These are phyloP conservation scores for Cladochytrium replicatum DNA, from an alignment of 192 early-diverging fungal species.

Conservation along the genomic window DNA sequence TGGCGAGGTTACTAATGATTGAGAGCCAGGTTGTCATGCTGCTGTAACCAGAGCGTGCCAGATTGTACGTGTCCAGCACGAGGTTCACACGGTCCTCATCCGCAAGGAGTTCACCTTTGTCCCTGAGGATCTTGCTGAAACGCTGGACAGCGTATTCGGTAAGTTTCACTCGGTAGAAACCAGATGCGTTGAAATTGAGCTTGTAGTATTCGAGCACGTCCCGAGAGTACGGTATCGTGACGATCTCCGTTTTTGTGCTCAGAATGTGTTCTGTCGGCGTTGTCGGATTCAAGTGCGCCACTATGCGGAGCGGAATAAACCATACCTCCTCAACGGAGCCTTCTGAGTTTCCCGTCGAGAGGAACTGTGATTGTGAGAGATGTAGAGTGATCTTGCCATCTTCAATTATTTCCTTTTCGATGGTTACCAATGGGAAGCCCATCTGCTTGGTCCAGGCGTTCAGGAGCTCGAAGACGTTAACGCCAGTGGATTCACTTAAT, in stretches of 20 bases:
- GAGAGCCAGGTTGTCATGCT: too few relatives aligned
- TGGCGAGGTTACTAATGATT: too few relatives aligned
- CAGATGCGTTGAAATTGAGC: conserved; percentile 70
- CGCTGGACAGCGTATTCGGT: conserved; percentile 14
- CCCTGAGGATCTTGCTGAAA: conserved; percentile 35
- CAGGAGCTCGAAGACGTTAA: conserved; percentile 78
- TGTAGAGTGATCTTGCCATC: conserved; percentile 38
- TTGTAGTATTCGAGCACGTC: conserved; percentile 54
- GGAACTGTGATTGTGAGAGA: conserved; percentile 72
- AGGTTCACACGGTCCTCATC: conserved; percentile 71
- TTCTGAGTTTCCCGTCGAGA: conserved; percentile 67
- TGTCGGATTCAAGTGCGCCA: conserved; percentile 27
- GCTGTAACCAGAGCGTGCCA: conserved; percentile 67
- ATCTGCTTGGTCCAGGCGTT: conserved; percentile 75
- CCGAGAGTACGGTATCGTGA: conserved; percentile 40
- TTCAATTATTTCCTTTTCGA: conserved; percentile 46
- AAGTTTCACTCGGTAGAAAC: conserved; percentile 76
- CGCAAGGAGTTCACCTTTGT: conserved; percentile 24
- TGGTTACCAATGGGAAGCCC: conserved; percentile 77
- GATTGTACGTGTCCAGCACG: conserved; percentile 70
- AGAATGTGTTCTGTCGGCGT: conserved; percentile 44
- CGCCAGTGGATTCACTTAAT: conserved; percentile 64
- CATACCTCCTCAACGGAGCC: conserved; percentile 65
- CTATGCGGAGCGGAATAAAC: conserved; percentile 69
- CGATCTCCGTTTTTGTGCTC: conserved; percentile 22